Evolutionary conservation across 108 stramenopile genomes (phyloP).

Genomic region (Nannochloropsis oceanica): DNA sequence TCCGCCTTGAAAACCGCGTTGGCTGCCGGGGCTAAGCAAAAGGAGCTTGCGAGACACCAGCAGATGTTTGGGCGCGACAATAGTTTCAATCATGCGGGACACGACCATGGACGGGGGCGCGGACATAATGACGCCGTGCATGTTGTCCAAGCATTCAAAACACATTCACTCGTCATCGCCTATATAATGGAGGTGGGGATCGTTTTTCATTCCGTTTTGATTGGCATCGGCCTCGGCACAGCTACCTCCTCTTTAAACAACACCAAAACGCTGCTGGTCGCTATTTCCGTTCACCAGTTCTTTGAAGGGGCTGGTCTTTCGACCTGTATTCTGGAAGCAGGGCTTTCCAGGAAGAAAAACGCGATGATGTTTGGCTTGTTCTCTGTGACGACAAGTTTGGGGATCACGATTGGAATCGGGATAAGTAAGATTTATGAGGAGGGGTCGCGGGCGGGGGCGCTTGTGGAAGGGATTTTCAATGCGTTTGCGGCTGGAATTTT

Average conservation of each 20-base stretch:
- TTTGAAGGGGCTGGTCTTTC: background rate
- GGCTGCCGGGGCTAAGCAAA: background rate
- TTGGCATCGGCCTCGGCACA: background rate
- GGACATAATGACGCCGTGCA: background rate
- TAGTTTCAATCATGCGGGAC: background rate
- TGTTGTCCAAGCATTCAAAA: background rate
- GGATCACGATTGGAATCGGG: background rate
- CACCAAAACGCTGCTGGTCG: background rate
- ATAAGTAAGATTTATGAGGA: background rate
- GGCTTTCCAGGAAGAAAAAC: background rate
- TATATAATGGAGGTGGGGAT: background rate
- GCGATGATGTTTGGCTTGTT: background rate
- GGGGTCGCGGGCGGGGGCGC: background rate
- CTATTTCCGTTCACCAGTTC: background rate
- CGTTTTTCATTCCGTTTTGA: background rate
- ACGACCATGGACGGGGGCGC: background rate
- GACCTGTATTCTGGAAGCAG: background rate
- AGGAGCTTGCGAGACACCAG: background rate
- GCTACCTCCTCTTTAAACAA: background rate
- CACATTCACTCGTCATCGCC: background rate
- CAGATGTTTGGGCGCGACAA: background rate
- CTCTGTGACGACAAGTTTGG: background rate
- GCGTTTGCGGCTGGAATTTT: background rate
- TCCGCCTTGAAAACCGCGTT: background rate
- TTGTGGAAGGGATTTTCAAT: background rate